Percentiles rank a stretch among this genome's conserved stretches.
These are phyloP conservation scores for Scheffersomyces lignicola DNA, from an alignment of 1,139 yeast genomes.

Conservation along the genomic window DNA sequence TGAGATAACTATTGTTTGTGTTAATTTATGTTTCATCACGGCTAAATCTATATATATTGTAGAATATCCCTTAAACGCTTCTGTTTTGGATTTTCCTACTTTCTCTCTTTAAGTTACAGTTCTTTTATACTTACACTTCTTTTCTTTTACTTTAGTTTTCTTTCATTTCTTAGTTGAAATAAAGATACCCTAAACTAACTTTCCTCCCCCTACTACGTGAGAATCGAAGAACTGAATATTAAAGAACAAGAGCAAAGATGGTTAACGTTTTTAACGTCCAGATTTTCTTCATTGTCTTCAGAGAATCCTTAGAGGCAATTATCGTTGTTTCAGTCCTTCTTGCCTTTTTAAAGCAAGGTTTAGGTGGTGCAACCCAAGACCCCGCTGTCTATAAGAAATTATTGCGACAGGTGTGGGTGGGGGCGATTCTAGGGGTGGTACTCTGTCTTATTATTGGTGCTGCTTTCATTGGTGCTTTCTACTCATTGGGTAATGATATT, in stretches of 20 bases:
- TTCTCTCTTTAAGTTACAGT: not conserved
- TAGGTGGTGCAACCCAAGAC: slow-evolving; percentile 51
- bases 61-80: too few species aligned
- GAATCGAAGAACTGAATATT: not conserved
- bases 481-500: slow-evolving; percentile 69
- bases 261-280: slow-evolving; percentile 49
- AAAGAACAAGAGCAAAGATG: slow-evolving; percentile 17
- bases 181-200: not conserved
- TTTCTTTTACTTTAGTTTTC: too few species aligned
- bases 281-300: slow-evolving; percentile 75
- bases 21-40: not conserved
- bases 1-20: slow-evolving; percentile 3
- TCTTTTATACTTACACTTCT: not conserved
- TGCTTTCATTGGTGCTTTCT: slow-evolving; percentile 78
- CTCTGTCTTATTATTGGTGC: slow-evolving; percentile 75
- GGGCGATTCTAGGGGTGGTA: slow-evolving; percentile 65
- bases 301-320: slow-evolving; percentile 87
- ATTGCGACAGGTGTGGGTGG: slow-evolving; percentile 72
- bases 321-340: slow-evolving; percentile 81
- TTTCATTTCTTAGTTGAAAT: slow-evolving; percentile 4
- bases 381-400: slow-evolving; percentile 55
- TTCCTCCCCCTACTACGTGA: slow-evolving; percentile 1
- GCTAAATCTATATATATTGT: not conserved
- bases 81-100: not conserved
- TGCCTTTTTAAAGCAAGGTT: slow-evolving; percentile 81